Percentiles rank a stretch among this genome's conserved stretches.
These are phyloP conservation scores for Pouteria glomerata DNA, from an alignment of 148 eudicot species.

Conservation along the genomic window DNA sequence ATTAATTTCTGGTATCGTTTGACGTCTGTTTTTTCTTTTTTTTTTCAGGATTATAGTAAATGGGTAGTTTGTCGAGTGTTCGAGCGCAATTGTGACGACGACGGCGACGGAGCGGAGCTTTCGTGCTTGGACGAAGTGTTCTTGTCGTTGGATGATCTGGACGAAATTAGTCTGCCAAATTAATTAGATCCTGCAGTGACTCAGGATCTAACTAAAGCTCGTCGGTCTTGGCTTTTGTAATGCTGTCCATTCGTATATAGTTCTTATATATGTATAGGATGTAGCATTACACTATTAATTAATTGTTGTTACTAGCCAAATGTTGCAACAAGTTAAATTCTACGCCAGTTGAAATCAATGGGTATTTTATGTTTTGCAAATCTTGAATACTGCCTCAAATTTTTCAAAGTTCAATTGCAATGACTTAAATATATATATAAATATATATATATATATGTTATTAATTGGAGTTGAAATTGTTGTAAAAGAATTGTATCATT, in stretches of 20 bases:
- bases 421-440: too few relatives aligned
- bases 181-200: constrained; percentile 17
- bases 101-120: constrained; percentile 48
- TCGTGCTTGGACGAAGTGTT: constrained; percentile 74
- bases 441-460: too few relatives aligned
- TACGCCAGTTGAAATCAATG: background rate
- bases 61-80: constrained; percentile 78
- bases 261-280: too few relatives aligned
- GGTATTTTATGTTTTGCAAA: background rate
- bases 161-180: constrained; percentile 68
- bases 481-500: too few relatives aligned
- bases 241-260: too few relatives aligned
- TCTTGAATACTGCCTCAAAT: too few relatives aligned
- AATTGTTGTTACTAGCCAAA: background rate
- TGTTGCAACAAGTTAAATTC: background rate
- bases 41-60: constrained; percentile 53
- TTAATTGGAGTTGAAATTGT: too few relatives aligned
- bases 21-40: background rate
- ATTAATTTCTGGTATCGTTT: too few relatives aligned
- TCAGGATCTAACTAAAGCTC: background rate
- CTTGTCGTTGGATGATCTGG: constrained; percentile 63
- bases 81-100: constrained; percentile 40
- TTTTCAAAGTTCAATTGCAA: too few relatives aligned
- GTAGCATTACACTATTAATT: too few relatives aligned
- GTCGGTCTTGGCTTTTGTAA: too few relatives aligned